Conservation (phyloP, 1,284 basidiomycete species). For the Apiotrichum sp. region DNA sequence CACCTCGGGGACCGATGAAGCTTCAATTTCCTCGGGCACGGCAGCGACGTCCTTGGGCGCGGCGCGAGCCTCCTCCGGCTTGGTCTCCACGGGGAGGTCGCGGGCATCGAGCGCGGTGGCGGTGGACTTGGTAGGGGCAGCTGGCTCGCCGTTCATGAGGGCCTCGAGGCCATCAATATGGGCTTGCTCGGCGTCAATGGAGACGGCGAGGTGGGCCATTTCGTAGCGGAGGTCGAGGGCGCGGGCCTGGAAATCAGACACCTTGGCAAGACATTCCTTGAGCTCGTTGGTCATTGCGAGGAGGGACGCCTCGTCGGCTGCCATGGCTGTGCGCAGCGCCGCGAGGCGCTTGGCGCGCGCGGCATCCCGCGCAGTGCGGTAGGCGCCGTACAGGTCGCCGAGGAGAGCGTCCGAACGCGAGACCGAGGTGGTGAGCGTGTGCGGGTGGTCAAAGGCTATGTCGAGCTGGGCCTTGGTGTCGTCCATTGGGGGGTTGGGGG, state of each 20-base stretch:
- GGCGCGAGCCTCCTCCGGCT: not conserved
- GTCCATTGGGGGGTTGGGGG: conserved; percentile 1
- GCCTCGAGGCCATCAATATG: not conserved
- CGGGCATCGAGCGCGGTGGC: not conserved
- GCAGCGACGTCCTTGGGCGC: not conserved
- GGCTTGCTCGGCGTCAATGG: conserved; percentile 4
- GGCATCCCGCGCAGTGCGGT: conserved; percentile 1
- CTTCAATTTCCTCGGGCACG: not conserved
- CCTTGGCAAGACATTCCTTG: not conserved
- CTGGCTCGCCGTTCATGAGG: not conserved
- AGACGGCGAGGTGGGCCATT: conserved; percentile 4
- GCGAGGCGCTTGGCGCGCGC: not conserved
- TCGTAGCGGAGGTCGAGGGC: conserved; percentile 4
- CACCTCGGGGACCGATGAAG: not conserved
- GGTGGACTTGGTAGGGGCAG: not conserved
- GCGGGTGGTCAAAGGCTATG: conserved; percentile 1
- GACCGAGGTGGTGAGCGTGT: conserved; percentile 2
- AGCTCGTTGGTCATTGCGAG: not conserved
- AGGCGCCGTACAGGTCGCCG: conserved; percentile 2
- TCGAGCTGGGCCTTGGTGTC: conserved; percentile 4
- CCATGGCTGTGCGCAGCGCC: not conserved
- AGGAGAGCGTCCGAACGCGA: conserved; percentile 4
- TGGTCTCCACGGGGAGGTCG: not conserved
- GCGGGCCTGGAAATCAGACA: conserved; percentile 2
- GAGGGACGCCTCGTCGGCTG: not conserved